Conservation (phyloP, 768 basidiomycete species). For the Mycena vitilis region DNA sequence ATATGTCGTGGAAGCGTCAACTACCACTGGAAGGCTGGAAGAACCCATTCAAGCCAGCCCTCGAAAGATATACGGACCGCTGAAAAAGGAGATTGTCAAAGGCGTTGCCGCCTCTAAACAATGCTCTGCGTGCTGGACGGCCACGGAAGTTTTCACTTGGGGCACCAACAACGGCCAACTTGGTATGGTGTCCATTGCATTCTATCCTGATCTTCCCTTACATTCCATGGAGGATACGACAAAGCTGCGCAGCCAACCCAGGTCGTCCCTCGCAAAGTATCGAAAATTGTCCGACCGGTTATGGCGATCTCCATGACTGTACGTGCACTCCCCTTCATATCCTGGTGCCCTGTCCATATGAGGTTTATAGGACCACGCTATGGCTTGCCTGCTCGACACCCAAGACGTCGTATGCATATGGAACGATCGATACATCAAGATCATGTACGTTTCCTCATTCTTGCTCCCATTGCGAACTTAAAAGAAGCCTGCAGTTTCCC, state of each 20-base stretch:
- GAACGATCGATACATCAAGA: slow-evolving; percentile 79
- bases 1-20: slow-evolving; percentile 74
- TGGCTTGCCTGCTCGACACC: slow-evolving; percentile 83
- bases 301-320: slow-evolving; percentile 81
- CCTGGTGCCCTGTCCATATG: slow-evolving; percentile 1
- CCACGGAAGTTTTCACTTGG: slow-evolving; percentile 82
- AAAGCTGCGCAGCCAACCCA: slow-evolving; percentile 80
- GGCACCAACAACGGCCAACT: slow-evolving; percentile 95
- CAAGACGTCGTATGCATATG: slow-evolving; percentile 88
- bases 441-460: slow-evolving; percentile 62
- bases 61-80: slow-evolving; percentile 74
- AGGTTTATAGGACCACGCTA: slow-evolving; percentile 75
- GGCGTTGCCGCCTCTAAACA: slow-evolving; percentile 91
- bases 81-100: slow-evolving; percentile 81
- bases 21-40: slow-evolving; percentile 59
- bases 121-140: slow-evolving; percentile 92
- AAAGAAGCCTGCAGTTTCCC: slow-evolving; percentile 68
- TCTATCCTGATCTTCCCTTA: slow-evolving; percentile 2
- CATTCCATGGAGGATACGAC: slow-evolving; percentile 71
- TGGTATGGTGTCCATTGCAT: slow-evolving; percentile 50
- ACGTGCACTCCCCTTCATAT: slow-evolving; percentile 40
- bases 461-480: not conserved
- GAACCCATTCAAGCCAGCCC: slow-evolving; percentile 84
- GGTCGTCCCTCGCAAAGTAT: slow-evolving; percentile 81
- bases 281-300: slow-evolving; percentile 78